Percentiles rank a stretch among this genome's conserved stretches.
phyloP scores from a whole-genome alignment of 179 eudicot genomes.

The Spergularia azorica region DNA sequence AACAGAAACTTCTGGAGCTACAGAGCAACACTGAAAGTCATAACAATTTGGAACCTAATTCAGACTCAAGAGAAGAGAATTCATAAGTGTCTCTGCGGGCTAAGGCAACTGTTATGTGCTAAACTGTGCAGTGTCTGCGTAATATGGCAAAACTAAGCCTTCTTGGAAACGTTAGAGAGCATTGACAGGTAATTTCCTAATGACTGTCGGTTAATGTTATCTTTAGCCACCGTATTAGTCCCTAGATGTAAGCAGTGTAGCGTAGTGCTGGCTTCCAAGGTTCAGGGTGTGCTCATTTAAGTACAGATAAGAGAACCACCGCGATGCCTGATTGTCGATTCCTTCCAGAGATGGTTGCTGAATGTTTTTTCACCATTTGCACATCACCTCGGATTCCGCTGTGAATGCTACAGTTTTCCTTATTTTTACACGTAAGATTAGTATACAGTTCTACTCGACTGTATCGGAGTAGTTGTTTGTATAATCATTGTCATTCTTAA shows the following conservation, averaged over 20 bases:
- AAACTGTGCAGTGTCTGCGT: not conserved
- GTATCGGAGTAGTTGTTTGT: too few species aligned
- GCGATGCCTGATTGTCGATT: slow-evolving; percentile 3
- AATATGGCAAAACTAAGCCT: not conserved
- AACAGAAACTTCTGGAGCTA: slow-evolving; percentile 75
- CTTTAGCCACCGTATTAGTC: not conserved
- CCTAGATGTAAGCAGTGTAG: not conserved
- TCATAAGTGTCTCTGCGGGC: not conserved
- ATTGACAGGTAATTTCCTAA: slow-evolving; percentile 12
- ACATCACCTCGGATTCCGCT: not conserved
- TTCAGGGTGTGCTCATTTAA: not conserved
- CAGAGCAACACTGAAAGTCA: slow-evolving; percentile 41
- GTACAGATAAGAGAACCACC: not conserved
- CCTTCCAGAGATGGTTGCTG: not conserved
- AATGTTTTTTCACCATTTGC: not conserved
- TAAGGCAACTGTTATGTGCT: not conserved
- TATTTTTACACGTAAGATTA: too few species aligned
- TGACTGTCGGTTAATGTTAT: not conserved
- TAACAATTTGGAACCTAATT: slow-evolving; percentile 15
- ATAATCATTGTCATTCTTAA: too few species aligned
- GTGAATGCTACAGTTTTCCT: too few species aligned
- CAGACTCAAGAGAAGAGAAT: slow-evolving; percentile 25
- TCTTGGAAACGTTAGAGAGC: not conserved
- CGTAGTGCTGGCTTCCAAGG: not conserved
- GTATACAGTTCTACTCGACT: too few species aligned